Evolutionary conservation across 768 basidiomycete genomes (phyloP), one percentile per base, ranked within the genome.

Genomic region (Naganishia randhawae): DNA sequence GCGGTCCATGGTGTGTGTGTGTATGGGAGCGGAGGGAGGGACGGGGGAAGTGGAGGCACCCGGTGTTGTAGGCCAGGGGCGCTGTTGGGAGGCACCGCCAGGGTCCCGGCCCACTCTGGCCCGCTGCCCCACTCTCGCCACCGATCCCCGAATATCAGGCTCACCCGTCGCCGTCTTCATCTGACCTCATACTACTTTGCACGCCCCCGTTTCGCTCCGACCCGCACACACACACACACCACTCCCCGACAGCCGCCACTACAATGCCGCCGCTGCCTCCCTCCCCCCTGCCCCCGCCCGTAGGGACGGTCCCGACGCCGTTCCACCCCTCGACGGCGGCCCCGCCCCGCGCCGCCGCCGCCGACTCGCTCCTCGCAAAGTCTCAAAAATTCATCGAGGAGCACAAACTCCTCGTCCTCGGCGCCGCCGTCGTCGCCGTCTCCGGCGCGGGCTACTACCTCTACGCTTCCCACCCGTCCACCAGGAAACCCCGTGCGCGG

Each of bases 381-480:
- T 71, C 76, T 13, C 75, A 77, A 63, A 68, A 69, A 66, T 78
- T 76, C 67, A 67, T 76, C 50, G 78, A 80, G 0, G 90, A 92
- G 73, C 86, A 95, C 82, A 86, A 86, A 68, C 76, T 90, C 48
- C 81, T 92, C 71, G 86, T 89, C 3, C 84, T 89, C 2, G 89
- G 88, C 0, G 88, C 87, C 0, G 89, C 87, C 19, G 75, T 78
- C 42, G 80, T 88, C 71, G 89, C 88, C 48, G 86, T 86, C 32
- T 87, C 88, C 52, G 89, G 88, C 32, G 87, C 85, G 41, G 89
- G 87, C 33, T 92, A 91, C 79, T 89, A 88, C 81, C 69, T 81
- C 63, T 81, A 82, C 75, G 65, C 67, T 17, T 51, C 37, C 50
- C 48, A 41, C 11, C 48, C 66, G 10, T 41, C 63, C 14, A 42